These are phyloP conservation scores for Sarcodon sp. DNA, from an alignment of 768 basidiomycete species.

Conservation along the genomic window DNA sequence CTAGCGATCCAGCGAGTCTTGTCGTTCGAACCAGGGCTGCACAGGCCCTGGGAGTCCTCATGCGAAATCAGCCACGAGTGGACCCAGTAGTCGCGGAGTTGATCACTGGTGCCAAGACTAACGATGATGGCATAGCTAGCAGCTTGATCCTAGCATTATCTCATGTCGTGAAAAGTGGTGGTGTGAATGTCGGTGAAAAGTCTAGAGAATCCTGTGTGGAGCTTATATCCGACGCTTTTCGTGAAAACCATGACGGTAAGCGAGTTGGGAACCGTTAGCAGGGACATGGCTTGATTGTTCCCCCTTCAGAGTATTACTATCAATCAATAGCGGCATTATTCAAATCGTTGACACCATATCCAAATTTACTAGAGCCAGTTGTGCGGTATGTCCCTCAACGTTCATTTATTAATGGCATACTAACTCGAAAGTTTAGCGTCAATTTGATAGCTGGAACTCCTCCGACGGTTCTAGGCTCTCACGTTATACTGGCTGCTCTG, in stretches of 20 bases:
- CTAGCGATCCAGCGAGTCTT: constrained; percentile 65
- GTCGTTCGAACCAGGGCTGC: constrained; percentile 76
- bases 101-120: constrained; percentile 41
- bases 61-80: constrained; percentile 82
- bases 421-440: constrained; percentile 22
- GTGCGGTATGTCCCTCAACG: constrained; percentile 40
- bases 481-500: constrained; percentile 45
- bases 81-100: constrained; percentile 94
- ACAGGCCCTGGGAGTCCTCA: constrained; percentile 76
- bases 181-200: constrained; percentile 65
- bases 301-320: constrained; percentile 48
- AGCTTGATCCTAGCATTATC: constrained; percentile 71
- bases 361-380: constrained; percentile 51
- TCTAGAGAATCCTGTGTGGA: constrained; percentile 63
- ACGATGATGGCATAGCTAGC: constrained; percentile 57
- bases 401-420: constrained; percentile 3
- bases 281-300: constrained; percentile 4
- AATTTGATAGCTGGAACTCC: constrained; percentile 60
- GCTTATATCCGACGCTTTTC: constrained; percentile 68
- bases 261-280: neutral
- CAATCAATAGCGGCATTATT: constrained; percentile 54
- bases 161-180: constrained; percentile 57
- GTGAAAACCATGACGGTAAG: constrained; percentile 54
- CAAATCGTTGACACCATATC: constrained; percentile 44
- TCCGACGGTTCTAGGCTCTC: constrained; percentile 47